Conservation (phyloP, 352 stramenopile species). For the Globisporangium abappressorium region DNA sequence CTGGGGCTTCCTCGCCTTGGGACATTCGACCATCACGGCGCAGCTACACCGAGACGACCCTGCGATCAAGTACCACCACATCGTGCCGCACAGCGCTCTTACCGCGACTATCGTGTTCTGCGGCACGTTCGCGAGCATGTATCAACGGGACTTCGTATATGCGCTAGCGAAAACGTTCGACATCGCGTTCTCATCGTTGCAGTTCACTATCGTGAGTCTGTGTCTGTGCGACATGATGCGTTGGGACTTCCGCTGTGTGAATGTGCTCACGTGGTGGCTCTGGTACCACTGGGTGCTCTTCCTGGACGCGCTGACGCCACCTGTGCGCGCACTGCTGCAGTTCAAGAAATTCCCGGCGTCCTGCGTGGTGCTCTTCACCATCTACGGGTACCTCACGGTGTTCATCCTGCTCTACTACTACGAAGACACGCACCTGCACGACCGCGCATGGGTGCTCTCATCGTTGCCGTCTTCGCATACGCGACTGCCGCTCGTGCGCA, state of each 20-base stretch:
- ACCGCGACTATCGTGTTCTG: constrained; percentile 17
- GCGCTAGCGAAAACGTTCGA: constrained; percentile 24
- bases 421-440: constrained; percentile 14
- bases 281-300: constrained; percentile 52
- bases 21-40: constrained; percentile 14
- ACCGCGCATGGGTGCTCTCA: not conserved
- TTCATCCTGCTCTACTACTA: constrained; percentile 28
- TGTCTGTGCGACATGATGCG: constrained; percentile 31
- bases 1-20: constrained; percentile 16
- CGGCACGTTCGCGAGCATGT: constrained; percentile 15
- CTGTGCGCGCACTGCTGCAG: constrained; percentile 19
- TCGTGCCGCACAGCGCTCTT: constrained; percentile 14
- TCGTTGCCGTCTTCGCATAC: not conserved
- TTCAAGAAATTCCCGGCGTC: constrained; percentile 24
- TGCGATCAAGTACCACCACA: not conserved
- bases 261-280: constrained; percentile 36
- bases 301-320: constrained; percentile 43
- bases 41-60: constrained; percentile 7
- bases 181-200: constrained; percentile 24
- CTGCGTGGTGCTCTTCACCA: constrained; percentile 18
- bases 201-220: constrained; percentile 15
- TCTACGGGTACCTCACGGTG: constrained; percentile 22
- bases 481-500: constrained; percentile 3
- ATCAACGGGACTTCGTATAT: constrained; percentile 21
- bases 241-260: constrained; percentile 32